These are phyloP conservation scores for Pezicula carpinea DNA, from an alignment of 2,329 filamentous ascomycete species.

Conservation along the genomic window DNA sequence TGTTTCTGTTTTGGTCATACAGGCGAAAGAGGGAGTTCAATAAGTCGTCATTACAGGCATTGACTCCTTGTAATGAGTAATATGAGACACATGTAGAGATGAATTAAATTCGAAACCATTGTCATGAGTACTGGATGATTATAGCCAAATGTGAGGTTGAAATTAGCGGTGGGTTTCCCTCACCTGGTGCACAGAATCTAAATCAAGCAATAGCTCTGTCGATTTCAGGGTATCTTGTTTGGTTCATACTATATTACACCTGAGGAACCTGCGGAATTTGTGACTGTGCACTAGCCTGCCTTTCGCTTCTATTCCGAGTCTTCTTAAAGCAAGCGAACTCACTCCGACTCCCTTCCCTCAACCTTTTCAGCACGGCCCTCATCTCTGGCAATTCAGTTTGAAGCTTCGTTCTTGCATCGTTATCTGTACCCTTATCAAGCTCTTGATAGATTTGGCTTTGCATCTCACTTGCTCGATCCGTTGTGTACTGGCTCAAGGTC, in stretches of 20 bases:
- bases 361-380: conserved; percentile 77
- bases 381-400: conserved; percentile 88
- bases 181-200: too few relatives aligned
- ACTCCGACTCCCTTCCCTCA: conserved; percentile 75
- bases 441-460: conserved; percentile 92
- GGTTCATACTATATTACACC: neutral
- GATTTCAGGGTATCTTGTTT: neutral
- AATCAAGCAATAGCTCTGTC: too few relatives aligned
- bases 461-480: conserved; percentile 71
- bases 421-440: conserved; percentile 83
- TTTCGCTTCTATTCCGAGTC: conserved; percentile 18
- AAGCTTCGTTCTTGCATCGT: conserved; percentile 71
- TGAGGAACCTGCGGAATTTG: neutral
- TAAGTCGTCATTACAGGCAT: too few relatives aligned
- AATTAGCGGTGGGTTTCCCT: too few relatives aligned
- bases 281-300: conserved; percentile 1
- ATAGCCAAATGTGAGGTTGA: too few relatives aligned
- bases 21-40: too few relatives aligned
- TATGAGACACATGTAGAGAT: too few relatives aligned
- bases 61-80: too few relatives aligned
- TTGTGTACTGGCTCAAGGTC: conserved; percentile 85
- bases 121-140: too few relatives aligned
- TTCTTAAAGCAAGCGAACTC: conserved; percentile 86
- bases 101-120: too few relatives aligned
- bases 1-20: too few relatives aligned